Conservation (phyloP, 192 early-diverging fungal species). For the Funneliformis mosseae region DNA sequence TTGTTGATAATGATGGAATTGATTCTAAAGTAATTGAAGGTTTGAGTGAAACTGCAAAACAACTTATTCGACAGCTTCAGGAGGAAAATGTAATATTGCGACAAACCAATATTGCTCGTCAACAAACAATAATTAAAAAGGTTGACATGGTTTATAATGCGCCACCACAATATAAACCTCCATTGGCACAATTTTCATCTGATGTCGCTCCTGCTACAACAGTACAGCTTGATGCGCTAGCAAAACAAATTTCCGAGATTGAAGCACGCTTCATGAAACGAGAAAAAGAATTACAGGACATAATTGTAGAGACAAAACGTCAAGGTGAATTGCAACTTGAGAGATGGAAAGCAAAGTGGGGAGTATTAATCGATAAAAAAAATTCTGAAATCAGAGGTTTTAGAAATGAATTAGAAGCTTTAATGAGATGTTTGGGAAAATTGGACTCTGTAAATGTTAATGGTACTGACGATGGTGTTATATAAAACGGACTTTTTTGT, state of each 20-base stretch:
- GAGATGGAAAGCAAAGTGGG: background rate
- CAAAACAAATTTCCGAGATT: conserved; percentile 15
- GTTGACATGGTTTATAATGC: background rate
- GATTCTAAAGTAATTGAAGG: conserved; percentile 10
- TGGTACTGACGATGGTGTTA: background rate
- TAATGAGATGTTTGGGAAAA: conserved; percentile 8
- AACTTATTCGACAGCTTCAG: background rate
- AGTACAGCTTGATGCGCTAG: conserved; percentile 1
- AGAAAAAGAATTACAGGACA: conserved; percentile 28
- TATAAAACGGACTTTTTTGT: background rate
- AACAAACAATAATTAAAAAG: background rate
- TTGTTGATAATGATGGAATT: background rate
- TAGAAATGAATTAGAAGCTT: conserved; percentile 21
- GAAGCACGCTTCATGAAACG: conserved; percentile 10
- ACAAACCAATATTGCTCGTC: conserved; percentile 5
- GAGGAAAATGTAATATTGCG: conserved; percentile 19
- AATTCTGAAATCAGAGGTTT: background rate
- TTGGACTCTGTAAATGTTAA: background rate
- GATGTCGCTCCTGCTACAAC: background rate
- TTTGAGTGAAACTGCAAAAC: background rate
- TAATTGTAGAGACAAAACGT: conserved; percentile 13
- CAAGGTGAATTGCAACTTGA: conserved; percentile 21
- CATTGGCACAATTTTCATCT: background rate
- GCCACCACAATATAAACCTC: background rate
- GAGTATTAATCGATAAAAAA: conserved; percentile 14